Conservation (phyloP, 148 eudicot species). For the Agrostemma githago region DNA sequence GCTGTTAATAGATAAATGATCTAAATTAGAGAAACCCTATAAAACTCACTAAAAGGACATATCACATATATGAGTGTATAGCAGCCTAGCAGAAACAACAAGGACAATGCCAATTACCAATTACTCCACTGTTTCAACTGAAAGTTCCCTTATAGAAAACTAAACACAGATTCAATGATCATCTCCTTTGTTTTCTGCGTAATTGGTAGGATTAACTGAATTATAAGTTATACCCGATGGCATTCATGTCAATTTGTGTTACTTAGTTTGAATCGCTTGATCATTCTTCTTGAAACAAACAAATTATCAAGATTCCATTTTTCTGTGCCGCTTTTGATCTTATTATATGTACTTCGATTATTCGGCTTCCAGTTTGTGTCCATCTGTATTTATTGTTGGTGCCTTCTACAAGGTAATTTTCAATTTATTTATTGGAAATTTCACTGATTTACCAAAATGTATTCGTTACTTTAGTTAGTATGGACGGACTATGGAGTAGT, state of each 20-base stretch:
- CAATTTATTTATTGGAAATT: background rate
- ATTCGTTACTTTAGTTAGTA: background rate
- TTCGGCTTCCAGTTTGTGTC: background rate
- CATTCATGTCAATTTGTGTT: background rate
- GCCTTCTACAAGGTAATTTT: slow-evolving; percentile 84
- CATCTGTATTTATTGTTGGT: slow-evolving; percentile 32
- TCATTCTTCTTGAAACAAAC: background rate
- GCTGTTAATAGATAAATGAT: too few relatives aligned
- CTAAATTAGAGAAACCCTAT: too few relatives aligned
- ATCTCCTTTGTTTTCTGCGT: background rate
- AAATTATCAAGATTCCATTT: background rate
- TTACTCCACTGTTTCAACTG: background rate
- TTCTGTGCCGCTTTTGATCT: background rate
- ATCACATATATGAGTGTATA: too few relatives aligned
- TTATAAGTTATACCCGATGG: too few relatives aligned
- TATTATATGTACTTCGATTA: background rate
- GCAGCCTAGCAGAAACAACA: too few relatives aligned
- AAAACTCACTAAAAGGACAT: too few relatives aligned
- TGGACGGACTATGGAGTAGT: background rate
- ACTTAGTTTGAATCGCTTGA: background rate
- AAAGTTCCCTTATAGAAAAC: background rate
- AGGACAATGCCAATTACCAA: too few relatives aligned
- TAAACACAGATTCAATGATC: background rate
- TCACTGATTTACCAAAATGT: background rate
- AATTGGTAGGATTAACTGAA: too few relatives aligned